Evolutionary conservation across 106 monocot species (phyloP), one percentile per base, ranked within the genome.

Genomic region (Phalaenopsis aphrodite): DNA sequence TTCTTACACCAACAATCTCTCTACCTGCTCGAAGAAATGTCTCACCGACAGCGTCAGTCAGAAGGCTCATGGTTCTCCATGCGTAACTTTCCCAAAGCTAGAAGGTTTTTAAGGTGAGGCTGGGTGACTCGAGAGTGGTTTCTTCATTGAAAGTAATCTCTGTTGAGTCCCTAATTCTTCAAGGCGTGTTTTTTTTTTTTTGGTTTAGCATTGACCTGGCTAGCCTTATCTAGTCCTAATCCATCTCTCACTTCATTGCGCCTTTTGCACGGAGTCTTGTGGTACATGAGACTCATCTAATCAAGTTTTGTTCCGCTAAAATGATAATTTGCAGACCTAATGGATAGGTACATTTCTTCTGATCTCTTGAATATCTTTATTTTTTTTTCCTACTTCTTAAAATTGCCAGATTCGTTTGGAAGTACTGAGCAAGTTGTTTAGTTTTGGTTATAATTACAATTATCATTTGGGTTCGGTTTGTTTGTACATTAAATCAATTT

Each of bases 21-120:
- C 30, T 30, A 30, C 30, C 11, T 52, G 76, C 36, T 30, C 49
- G 49, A 52, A 23, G 24, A 49, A 76, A 76, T 76, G 76, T 42
- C 48, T 48, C 18, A 23, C 24, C 19, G 49, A 24, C 9, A 36
- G 8, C 21, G 24, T 48, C 46, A 14, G 24, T 76, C 76, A 24
- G 16, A 76, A 8, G 24, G 14, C 48, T 76, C 48, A 12, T 76
- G 76, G 76, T 76, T 76, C 76, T 76, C 76, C 76, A 49, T 49
- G 49, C 46, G 76, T n/a, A 76, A 49, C 49, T 76, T 76, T 14
- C 76, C 76, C 49, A 76, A 76, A 10, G 24, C 76, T 2, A 76
- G 76, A 52, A 47, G 49, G 47, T 76, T 76, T 23, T 9, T 52
- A n/a, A 76, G 76, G 76, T 76, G 74, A 48, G 21, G 48, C 46